A percentile compares a stretch with the other conserved stretches of the same genome.
phyloP scores from a whole-genome alignment of 352 stramenopile genomes.

The Phytophthora quininea region DNA sequence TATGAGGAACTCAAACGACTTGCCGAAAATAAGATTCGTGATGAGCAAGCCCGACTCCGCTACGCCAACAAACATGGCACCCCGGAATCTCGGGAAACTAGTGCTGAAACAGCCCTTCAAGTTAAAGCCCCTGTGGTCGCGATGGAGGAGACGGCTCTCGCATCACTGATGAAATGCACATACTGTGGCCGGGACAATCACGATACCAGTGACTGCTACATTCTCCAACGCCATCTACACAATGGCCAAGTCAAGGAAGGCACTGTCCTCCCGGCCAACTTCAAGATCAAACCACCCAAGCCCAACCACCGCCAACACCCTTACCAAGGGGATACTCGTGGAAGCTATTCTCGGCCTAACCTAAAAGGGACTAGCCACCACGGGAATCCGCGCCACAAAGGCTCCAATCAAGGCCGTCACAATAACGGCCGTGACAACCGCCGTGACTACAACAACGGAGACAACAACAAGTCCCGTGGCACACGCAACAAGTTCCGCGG shows the following conservation, averaged over 20 bases:
- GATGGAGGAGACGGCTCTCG: background rate
- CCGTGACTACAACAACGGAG: background rate
- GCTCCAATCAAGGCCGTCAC: too few relatives aligned
- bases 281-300: conserved; percentile 3
- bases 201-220: conserved; percentile 20
- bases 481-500: conserved; percentile 11
- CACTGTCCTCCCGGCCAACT: conserved; percentile 13
- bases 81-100: conserved; percentile 4
- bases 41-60: conserved; percentile 9
- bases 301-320: conserved; percentile 1
- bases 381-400: background rate
- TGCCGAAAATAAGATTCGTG: conserved; percentile 13
- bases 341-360: too few relatives aligned
- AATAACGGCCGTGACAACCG: too few relatives aligned
- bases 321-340: conserved; percentile 3
- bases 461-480: background rate
- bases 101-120: conserved; percentile 9
- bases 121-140: background rate
- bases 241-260: conserved; percentile 18
- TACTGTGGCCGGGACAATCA: conserved; percentile 20
- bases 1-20: conserved; percentile 7
- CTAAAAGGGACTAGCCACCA: background rate
- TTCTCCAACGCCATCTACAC: conserved; percentile 14
- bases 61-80: conserved; percentile 11
- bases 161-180: background rate